These are phyloP conservation scores for Phytophthora citricola DNA, from an alignment of 352 stramenopile species.

Conservation along the genomic window DNA sequence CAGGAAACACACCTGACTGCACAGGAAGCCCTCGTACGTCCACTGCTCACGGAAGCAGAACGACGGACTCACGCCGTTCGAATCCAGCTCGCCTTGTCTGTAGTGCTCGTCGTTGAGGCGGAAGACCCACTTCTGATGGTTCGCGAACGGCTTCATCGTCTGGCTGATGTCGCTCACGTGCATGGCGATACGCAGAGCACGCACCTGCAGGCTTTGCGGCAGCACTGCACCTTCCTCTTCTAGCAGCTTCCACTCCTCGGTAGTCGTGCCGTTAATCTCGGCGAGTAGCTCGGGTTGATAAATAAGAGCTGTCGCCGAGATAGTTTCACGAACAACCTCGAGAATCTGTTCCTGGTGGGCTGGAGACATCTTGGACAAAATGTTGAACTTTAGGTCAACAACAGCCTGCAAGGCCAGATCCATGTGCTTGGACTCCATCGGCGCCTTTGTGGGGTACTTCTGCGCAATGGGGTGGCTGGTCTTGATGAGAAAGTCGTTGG, in stretches of 20 bases:
- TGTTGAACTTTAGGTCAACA: conserved; percentile 50
- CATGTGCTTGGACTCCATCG: conserved; percentile 85
- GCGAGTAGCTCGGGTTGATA: conserved; percentile 79
- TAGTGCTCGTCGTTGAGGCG: conserved; percentile 79
- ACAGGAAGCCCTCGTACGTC: conserved; percentile 55
- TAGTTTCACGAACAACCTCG: conserved; percentile 67
- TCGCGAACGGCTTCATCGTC: conserved; percentile 82
- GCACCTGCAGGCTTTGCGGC: conserved; percentile 54
- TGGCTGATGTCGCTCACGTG: conserved; percentile 87
- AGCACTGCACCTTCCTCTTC: conserved; percentile 42
- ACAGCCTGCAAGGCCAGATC: conserved; percentile 65
- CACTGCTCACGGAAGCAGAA: conserved; percentile 67
- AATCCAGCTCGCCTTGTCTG: conserved; percentile 71
- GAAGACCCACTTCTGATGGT: conserved; percentile 80
- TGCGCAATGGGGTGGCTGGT: conserved; percentile 72
- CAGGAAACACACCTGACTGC: conserved; percentile 69
- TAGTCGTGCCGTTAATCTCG: conserved; percentile 49
- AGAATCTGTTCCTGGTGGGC: conserved; percentile 62
- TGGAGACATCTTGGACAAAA: conserved; percentile 61
- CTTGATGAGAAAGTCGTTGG: conserved; percentile 83
- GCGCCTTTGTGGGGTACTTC: conserved; percentile 61
- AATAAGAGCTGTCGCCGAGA: conserved; percentile 78
- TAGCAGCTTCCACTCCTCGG: conserved; percentile 50
- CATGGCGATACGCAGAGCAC: conserved; percentile 70
- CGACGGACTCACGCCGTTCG: conserved; percentile 48